Evolutionary conservation across 805 yeast species (phyloP), one percentile per base, ranked within the genome.

Genomic region (Metschnikowia picachoensis): DNA sequence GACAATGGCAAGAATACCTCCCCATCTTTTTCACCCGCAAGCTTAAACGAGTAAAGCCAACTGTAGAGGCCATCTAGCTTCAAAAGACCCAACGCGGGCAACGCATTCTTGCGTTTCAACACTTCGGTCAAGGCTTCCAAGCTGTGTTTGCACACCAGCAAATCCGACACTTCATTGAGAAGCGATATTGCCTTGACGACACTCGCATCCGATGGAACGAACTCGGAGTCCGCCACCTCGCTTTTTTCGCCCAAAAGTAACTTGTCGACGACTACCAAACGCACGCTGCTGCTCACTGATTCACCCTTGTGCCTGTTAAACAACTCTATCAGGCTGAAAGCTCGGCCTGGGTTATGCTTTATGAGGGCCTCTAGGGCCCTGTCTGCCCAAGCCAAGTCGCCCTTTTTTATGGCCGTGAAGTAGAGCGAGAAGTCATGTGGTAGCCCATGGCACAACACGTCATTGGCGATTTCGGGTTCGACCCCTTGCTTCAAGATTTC

Each of bases 311-410:
- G 67, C 38, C 66, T 65, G 10, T 60, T 51, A 43, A 71, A 72
- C 10, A 79, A 53, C 42, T 78, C 81, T 72, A 76, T 70, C 14
- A 80, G 70, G n/a, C 68, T 60, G 41, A 64, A 62, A 1, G 74
- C 82, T 46, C 85, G 63, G 11, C 83, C 83, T 3, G 83, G 82
- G 50, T 80, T 80, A 35, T 65, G 49, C 30, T 58, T 15, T 11
- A 56, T 45, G 27, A 55, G 49, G 2, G 53, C 38, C 11, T 38
- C 35, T n/a, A 55, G 39, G 1, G 57, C 35, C 27, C n/a, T 36
- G 25, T 46, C 44, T 25, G 33, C 47, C 61, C 61, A 58, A 8
- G 28, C 14, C 15, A 52, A 51, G 8, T 32, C 30, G 20, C 12
- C 12, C 16, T 56, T 50, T 28, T 58, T 53, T 2, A 43, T 8